Evolutionary conservation across 176 grass and related monocot species (phyloP).

Genomic region (Ensete glaucum): DNA sequence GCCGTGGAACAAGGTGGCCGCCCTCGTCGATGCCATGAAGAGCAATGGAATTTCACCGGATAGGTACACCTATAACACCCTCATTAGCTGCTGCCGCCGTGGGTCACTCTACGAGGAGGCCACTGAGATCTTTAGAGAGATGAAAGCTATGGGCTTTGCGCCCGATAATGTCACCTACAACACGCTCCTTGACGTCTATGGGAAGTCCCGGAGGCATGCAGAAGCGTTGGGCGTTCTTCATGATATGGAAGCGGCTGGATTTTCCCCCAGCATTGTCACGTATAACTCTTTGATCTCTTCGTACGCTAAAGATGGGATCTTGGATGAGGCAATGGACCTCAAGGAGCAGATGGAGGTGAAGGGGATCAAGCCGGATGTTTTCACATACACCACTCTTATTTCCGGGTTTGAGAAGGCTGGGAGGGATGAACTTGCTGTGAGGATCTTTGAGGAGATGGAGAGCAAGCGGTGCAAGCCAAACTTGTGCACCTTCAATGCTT

Average conservation of each 20-base stretch:
- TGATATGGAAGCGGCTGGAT: conserved; percentile 58
- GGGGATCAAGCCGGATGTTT: conserved; percentile 62
- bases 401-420: conserved; percentile 69
- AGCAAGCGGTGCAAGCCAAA: conserved; percentile 57
- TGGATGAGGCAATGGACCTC: conserved; percentile 52
- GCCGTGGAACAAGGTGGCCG: conserved; percentile 60
- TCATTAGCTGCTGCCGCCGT: conserved; percentile 74
- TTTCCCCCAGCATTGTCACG: conserved; percentile 53
- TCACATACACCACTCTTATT: conserved; percentile 88
- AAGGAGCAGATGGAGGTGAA: conserved; percentile 70
- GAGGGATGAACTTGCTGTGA: conserved; percentile 52
- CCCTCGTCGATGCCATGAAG: conserved; percentile 67
- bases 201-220: conserved; percentile 53
- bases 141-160: conserved; percentile 50
- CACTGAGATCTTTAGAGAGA: conserved; percentile 47
- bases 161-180: conserved; percentile 86
- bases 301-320: conserved; percentile 63
- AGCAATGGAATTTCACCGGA: conserved; percentile 37
- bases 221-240: conserved; percentile 45
- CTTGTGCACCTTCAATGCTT: conserved; percentile 77
- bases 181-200: conserved; percentile 72
- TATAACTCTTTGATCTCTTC: conserved; percentile 81
- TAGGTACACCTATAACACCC: conserved; percentile 81
- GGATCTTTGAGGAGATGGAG: conserved; percentile 58
- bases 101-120: conserved; percentile 51